phyloP scores from a whole-genome alignment of 2,329 filamentous ascomycete genomes.

The Dothideomycetidae sp. region DNA sequence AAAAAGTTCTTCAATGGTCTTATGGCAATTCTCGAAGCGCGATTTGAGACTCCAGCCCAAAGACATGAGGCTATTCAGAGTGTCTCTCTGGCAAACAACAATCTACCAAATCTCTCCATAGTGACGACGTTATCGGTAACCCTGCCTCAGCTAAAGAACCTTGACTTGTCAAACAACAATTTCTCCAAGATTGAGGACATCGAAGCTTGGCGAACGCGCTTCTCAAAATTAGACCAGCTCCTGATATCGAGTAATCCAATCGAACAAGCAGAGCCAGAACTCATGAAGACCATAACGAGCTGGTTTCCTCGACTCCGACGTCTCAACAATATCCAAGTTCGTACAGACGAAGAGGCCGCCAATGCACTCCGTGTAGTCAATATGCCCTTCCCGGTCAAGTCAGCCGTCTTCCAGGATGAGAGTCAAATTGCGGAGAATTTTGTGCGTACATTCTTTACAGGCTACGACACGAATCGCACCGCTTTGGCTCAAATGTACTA shows the following conservation, averaged over 20 bases:
- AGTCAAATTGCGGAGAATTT: constrained; percentile 62
- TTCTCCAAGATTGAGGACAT: constrained; percentile 55
- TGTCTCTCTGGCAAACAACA: constrained; percentile 69
- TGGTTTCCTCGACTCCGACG: constrained; percentile 74
- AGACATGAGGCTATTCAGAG: constrained; percentile 69
- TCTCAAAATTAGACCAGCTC: constrained; percentile 65
- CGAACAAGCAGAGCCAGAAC: constrained; percentile 32
- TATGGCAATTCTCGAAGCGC: constrained; percentile 69
- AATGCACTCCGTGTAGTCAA: constrained; percentile 37
- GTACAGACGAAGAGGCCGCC: constrained; percentile 57
- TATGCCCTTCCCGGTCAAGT: constrained; percentile 46
- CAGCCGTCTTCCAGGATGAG: constrained; percentile 60
- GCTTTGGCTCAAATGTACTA: constrained; percentile 54
- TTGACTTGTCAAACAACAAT: constrained; percentile 77
- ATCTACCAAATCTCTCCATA: constrained; percentile 54
- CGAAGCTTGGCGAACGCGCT: constrained; percentile 63
- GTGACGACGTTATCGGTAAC: constrained; percentile 64
- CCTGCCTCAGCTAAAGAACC: constrained; percentile 72
- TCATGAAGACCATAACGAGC: constrained; percentile 53
- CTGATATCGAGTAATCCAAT: constrained; percentile 67
- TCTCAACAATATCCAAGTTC: constrained; percentile 60
- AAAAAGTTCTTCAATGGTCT: constrained; percentile 85
- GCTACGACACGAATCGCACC: constrained; percentile 58
- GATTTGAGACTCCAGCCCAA: constrained; percentile 57
- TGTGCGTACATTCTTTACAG: constrained; percentile 55